Base-by-base conservation (phyloP, 2,329 filamentous ascomycete species). In the Drechslerella dactyloides region DNA sequence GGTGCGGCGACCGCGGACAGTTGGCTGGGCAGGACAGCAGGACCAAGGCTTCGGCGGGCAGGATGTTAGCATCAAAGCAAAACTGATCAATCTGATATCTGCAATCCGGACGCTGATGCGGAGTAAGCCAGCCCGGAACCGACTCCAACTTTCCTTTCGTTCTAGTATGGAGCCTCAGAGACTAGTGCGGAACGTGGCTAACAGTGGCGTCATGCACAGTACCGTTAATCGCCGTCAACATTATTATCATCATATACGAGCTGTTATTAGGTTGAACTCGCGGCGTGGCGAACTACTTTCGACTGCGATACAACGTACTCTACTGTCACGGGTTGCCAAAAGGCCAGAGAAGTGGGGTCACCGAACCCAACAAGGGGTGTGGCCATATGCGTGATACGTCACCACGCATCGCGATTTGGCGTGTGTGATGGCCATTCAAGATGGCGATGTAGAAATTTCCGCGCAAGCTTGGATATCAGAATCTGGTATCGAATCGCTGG, bases 31-130 rank as follows among this genome's bases (percentile, higher is more conserved):
- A 2, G 84, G 85, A 1, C 73, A 70, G 57, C 56, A 68, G 44
- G 73, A 73, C 35, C 69, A 52, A 57, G 74, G 57, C 82, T 87
- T 75, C 81, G 84, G 77, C 77, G 83, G 84, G 75, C 85, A 90
- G 76, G 90, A 90, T 76, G 85, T 87, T 74, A 93, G 90, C 80
- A 84, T 96, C 77, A 93, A 94, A 81, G 89, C 89, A 57, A 94
- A 94, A 80, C 84, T 93, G 46, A 89, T 97, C 77, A 92, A 96
- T 79, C 81, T 97, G 77, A 94, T 97, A 75, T 90, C 90, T 37
- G 94, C 90, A 77, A 89, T 97, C 76, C 85, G 93, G 80, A 96
- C 91, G 66, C 83, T 97, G 61, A 96, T 96, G 91, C 86, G 93
- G 82, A 92, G 93, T 97, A 85, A 69, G 69, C 23, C 17, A n/a